Base-by-base conservation (phyloP, 202 grass and related monocot genomes). In the Setaria viridis region DNA sequence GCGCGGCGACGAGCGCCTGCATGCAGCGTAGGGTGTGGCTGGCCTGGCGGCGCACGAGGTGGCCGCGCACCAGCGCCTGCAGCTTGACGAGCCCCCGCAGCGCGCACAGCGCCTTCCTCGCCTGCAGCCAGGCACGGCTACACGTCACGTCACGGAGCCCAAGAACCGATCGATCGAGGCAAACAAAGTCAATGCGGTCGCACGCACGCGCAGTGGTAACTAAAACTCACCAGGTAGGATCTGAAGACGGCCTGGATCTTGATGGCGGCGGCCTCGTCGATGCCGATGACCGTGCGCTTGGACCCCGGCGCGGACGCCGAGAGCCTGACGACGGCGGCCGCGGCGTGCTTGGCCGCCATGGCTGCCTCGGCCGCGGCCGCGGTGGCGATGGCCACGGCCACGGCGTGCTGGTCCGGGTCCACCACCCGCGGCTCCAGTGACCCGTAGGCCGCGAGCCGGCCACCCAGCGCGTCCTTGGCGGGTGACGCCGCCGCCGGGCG, bases 161-260 rank as follows among this genome's bases (percentile, higher is more conserved):
- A 41, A 82, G 62, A 67, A 58, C 32, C 8, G 62, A 56, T 14
- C 51, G 21, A 39, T 41, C n/a, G 55, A 41, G 39, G 39, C 0
- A 5, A 4, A 6, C 6, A 34, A 66, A 19, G 48, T 54, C 4
- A 74, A 53, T 4, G 32, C 48, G 20, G 25, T 2, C 0, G 21
- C 25, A n/a, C 19, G 6, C 7, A 9, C 7, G 20, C 19, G 4
- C 1, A 4, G n/a, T 0, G 57, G 4, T 7, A 6, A 0, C 37
- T 1, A 0, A 41, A 51, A 62, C 81, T 72, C 82, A 99, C 97
- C 88, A 99, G 83, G 82, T 96, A 91, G 29, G 91, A 93, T 74
- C 92, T 89, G 90, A 99, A 99, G 81, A 88, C 85, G 33, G 92
- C 82, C 68, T 99, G 97, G 72, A 99, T 99, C 88, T 89, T 99